Conservation (phyloP, 2,329 filamentous ascomycete species). For the Trichoderma semiorbis region DNA sequence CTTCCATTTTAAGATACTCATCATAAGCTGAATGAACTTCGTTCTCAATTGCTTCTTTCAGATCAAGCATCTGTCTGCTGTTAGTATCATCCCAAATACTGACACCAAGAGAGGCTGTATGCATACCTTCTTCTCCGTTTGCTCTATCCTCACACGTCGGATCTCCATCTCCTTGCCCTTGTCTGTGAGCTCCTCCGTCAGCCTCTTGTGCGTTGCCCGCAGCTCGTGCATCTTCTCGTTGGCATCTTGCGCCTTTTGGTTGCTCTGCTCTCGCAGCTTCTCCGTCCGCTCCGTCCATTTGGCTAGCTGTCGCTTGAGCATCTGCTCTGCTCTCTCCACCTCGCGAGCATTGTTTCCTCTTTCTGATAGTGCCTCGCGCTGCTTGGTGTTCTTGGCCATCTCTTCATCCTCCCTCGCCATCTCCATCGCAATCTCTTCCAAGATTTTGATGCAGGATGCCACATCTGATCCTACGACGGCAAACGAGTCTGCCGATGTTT, state of each 20-base stretch:
- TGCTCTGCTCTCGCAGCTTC: slow-evolving; percentile 74
- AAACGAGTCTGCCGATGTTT: slow-evolving; percentile 90
- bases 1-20: slow-evolving; percentile 96
- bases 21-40: slow-evolving; percentile 88
- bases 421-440: slow-evolving; percentile 84
- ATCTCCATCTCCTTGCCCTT: slow-evolving; percentile 92
- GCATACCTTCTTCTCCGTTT: slow-evolving; percentile 93
- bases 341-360: slow-evolving; percentile 86
- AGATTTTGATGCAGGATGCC: slow-evolving; percentile 78
- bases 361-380: slow-evolving; percentile 83
- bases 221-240: slow-evolving; percentile 90
- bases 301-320: slow-evolving; percentile 77
- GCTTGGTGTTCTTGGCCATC: slow-evolving; percentile 71
- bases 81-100: background rate
- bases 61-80: slow-evolving; percentile 75
- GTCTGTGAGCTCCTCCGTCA: slow-evolving; percentile 80
- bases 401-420: slow-evolving; percentile 90
- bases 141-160: slow-evolving; percentile 88
- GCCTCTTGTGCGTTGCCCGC: slow-evolving; percentile 69
- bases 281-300: slow-evolving; percentile 87
- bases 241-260: slow-evolving; percentile 75
- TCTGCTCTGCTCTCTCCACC: slow-evolving; percentile 80
- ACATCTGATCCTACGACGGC: slow-evolving; percentile 80
- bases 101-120: background rate
- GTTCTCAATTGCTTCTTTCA: slow-evolving; percentile 95